Evolutionary conservation across 78 protist species (phyloP).

Genomic region (Isochrysis galbana): DNA sequence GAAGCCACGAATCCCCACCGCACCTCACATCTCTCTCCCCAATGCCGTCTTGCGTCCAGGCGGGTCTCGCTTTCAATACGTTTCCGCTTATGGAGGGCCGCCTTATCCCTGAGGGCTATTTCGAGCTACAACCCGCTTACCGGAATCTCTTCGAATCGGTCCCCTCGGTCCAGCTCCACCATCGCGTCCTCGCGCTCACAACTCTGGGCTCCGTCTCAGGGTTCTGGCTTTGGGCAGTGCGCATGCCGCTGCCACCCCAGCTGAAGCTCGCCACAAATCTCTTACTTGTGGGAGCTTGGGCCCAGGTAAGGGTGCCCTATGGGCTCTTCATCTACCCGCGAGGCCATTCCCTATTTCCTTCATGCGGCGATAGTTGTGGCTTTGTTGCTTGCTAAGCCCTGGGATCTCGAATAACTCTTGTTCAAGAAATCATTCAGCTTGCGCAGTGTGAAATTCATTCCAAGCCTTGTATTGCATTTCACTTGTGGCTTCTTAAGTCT

Average conservation of each 20-base stretch:
- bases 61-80: slow-evolving; percentile 84
- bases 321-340: no score
- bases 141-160: slow-evolving; percentile 76
- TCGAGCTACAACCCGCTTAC: slow-evolving; percentile 54
- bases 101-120: slow-evolving; percentile 48
- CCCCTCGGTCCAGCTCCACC: slow-evolving; percentile 53
- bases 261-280: not conserved
- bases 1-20: no score
- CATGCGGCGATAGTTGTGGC: no score
- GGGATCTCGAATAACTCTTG: no score
- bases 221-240: slow-evolving; percentile 7
- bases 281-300: not conserved
- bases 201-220: not conserved
- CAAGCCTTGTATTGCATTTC: no score
- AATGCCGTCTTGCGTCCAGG: no score
- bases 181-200: slow-evolving; percentile 29
- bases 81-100: slow-evolving; percentile 88
- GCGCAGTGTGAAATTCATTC: no score
- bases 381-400: no score
- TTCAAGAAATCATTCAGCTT: no score
- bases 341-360: no score
- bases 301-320: slow-evolving; percentile 76
- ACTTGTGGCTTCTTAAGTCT: no score
- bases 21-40: no score
- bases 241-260: slow-evolving; percentile 37